Evolutionary conservation across 352 stramenopile genomes (phyloP), one percentile per base, ranked within the genome.

Genomic region (Phytophthora multivora): DNA sequence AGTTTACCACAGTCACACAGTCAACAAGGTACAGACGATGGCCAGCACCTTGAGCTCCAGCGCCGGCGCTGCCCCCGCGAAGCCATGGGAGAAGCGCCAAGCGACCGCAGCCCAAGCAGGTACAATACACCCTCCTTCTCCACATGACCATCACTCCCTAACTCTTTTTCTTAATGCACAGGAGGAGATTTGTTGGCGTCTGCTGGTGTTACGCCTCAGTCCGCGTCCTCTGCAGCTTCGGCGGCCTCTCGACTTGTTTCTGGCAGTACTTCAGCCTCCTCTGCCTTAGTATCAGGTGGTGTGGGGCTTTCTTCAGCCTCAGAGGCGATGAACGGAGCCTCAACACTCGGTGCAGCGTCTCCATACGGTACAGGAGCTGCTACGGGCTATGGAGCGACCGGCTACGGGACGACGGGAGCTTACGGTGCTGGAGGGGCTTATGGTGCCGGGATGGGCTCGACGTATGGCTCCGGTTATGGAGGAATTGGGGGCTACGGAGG

Each of bases 51-150:
- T 66, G 36, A 71, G 47, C 55, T 66, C 51, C 21, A 51, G 36
- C 54, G 42, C 40, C 18, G 36, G 36, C 45, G 40, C 52, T 5
- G 52, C 61, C 21, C 78, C 76, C 7, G 36, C 66, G 10, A 88
- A 88, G 59, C 79, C 79, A 7, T 88, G 79, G 79, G 79, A 88
- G 47, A 81, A 80, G 46, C 56, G 54, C 11, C 51, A 56, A 11
- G 41, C 56, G 8, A 39, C 50, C 15, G 66, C 54, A 16, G 65
- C 71, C 5, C 65, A 64, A 58, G 42, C 66, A 25, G 63, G 73
- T 85, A 43, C 28, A 50, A 48, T 5, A 8, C 4, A 16, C 28
- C 36, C 15, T 21, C 25, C 8, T 11, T 15, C 11, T 26, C 7
- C 40, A 5, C 6, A 25, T 15, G 30, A 59, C 30, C n/a, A 46